Percentiles rank a stretch among this genome's conserved stretches.
phyloP scores from a whole-genome alignment of 495 filamentous ascomycete species.

The Lophiotrema nucula region DNA sequence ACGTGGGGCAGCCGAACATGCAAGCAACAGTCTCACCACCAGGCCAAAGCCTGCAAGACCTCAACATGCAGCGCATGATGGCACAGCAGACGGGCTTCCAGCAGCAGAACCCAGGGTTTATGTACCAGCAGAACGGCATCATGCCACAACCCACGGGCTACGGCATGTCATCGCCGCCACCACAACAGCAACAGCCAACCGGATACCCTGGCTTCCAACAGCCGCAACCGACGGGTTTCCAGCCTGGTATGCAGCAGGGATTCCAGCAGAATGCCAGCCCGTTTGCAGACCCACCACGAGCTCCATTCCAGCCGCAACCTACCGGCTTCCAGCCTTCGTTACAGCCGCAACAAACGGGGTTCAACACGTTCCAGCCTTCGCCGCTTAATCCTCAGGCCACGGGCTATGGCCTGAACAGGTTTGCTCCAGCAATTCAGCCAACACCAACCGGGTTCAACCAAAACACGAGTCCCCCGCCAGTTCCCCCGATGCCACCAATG shows the following conservation, averaged over 20 bases:
- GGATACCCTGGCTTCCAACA: constrained; percentile 51
- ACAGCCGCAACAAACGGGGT: constrained; percentile 44
- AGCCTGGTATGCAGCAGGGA: constrained; percentile 41
- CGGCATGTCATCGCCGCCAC: not conserved
- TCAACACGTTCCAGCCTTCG: constrained; percentile 46
- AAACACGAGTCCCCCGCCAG: constrained; percentile 18
- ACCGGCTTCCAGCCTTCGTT: constrained; percentile 57
- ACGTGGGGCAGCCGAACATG: constrained; percentile 49
- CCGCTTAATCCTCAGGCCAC: constrained; percentile 48
- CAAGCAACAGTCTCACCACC: constrained; percentile 57
- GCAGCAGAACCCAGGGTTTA: constrained; percentile 26
- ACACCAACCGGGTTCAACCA: constrained; percentile 51
- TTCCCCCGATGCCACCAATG: constrained; percentile 45
- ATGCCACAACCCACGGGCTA: constrained; percentile 34
- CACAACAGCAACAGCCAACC: constrained; percentile 52
- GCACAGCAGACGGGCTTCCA: constrained; percentile 49
- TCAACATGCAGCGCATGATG: constrained; percentile 63
- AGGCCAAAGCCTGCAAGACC: constrained; percentile 72
- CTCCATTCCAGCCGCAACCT: constrained; percentile 62
- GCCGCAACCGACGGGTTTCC: constrained; percentile 40
- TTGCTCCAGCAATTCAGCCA: constrained; percentile 49
- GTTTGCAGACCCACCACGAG: constrained; percentile 57
- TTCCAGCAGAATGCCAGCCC: constrained; percentile 51
- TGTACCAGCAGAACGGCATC: constrained; percentile 31
- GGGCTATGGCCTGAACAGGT: constrained; percentile 56